Evolutionary conservation across 2,329 filamentous ascomycete genomes (phyloP).

Genomic region (Beauveria asiatica): DNA sequence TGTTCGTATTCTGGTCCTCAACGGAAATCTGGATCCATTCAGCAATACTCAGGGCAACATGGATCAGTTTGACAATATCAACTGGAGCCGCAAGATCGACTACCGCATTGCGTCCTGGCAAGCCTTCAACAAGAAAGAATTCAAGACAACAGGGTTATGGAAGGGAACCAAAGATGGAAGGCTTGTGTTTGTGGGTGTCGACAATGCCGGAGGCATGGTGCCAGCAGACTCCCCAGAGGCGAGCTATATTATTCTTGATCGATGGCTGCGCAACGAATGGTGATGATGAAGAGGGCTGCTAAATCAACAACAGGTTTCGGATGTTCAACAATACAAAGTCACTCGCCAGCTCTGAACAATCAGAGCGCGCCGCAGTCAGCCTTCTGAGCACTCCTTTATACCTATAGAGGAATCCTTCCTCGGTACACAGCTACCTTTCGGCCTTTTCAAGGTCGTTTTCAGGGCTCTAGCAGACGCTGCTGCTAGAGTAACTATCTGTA

Average conservation of each 20-base stretch:
- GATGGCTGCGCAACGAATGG: constrained; percentile 15
- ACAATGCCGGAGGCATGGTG: constrained; percentile 17
- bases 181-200: constrained; percentile 17
- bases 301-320: too few species aligned
- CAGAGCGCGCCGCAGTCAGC: too few species aligned
- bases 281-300: neutral
- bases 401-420: too few species aligned
- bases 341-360: too few species aligned
- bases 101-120: constrained; percentile 26
- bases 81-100: constrained; percentile 35
- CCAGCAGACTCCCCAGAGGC: constrained; percentile 17
- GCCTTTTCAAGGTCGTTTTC: too few species aligned
- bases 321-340: too few species aligned
- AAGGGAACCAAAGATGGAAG: constrained; percentile 14
- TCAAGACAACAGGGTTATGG: constrained; percentile 13
- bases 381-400: too few species aligned
- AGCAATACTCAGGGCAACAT: constrained; percentile 20
- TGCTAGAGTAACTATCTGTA: too few species aligned
- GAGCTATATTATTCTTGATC: constrained; percentile 15
- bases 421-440: too few species aligned
- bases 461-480: too few species aligned
- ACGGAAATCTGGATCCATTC: constrained; percentile 17
- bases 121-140: constrained; percentile 10
- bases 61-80: constrained; percentile 30
- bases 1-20: constrained; percentile 16